Base-by-base conservation (phyloP, 2,329 filamentous ascomycete genomes). In the Aspergillus floridensis region DNA sequence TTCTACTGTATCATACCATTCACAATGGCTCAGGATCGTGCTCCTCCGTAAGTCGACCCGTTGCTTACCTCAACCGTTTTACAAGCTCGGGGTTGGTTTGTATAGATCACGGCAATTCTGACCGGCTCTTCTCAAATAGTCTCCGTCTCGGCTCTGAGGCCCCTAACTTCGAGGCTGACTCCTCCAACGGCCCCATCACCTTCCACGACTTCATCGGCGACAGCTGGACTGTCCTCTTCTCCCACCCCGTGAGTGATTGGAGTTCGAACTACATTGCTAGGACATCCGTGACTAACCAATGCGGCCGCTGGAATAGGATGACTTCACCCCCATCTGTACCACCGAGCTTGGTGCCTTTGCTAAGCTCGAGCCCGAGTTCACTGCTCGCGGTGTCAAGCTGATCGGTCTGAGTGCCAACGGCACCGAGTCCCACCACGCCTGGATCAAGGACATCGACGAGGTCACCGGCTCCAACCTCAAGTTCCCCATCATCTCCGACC, bases 321-420 rank as follows among this genome's bases (percentile, higher is more conserved):
- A 97, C 80, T 97, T 91, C 84, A 97, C 93, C 5, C 93, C 93
- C 64, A 93, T 96, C 63, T 97, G 93, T 84, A 97, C 93, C 70
- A 97, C 92, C 59, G 93, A 97, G 83, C 88, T 97, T 64, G 93
- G 93, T 67, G 93, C 92, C 66, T 96, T 97, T 73, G 91, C 93
- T 71, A 95, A 93, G 81, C 86, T 97, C 65, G 88, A 92, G 82
- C 86, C 88, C 70, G 92, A 97, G 80, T 97, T 97, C 80, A 84
- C 86, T 74, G 91, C 90, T 82, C 88, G 92, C 69, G 87, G 87
- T 68, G 91, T 93, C 71, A 93, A 96, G 87, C 86, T 96, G 79
- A 93, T 97, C 69, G 93, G 93, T 59, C 85, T 97, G 80, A 83
- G 80, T 65, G 92, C 93, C 82, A 96, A 96, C 81, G 91, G 89